Percentiles rank a stretch among this genome's conserved stretches.
phyloP scores from a whole-genome alignment of 2,329 filamentous ascomycete species.

The Alternaria brassicae region DNA sequence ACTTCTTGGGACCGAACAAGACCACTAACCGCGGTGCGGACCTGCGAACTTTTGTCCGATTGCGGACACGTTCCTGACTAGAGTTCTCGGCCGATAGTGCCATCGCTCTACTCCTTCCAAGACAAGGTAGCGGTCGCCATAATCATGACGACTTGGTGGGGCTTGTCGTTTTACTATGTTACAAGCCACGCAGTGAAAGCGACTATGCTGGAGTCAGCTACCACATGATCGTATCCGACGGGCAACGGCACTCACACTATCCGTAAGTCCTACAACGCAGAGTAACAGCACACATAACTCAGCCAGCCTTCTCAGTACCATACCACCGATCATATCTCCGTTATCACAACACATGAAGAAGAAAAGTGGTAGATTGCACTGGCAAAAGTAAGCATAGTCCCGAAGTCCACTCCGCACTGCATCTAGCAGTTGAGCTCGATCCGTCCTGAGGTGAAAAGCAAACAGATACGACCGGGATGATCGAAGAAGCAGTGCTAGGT shows the following conservation, averaged over 20 bases:
- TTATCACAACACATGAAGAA: background rate
- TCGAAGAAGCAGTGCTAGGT: background rate
- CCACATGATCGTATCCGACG: background rate
- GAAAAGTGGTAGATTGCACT: background rate
- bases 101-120: background rate
- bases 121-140: background rate
- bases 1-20: background rate
- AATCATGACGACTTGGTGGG: background rate
- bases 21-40: background rate
- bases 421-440: background rate
- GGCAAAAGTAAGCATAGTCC: background rate
- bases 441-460: background rate
- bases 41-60: background rate
- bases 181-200: background rate
- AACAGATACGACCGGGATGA: background rate
- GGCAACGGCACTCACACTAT: background rate
- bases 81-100: background rate
- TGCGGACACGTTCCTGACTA: constrained; percentile 1
- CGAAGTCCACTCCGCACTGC: background rate
- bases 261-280: background rate
- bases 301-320: background rate
- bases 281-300: background rate
- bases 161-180: background rate
- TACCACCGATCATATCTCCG: background rate
- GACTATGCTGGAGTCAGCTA: background rate